A percentile compares a stretch with the other conserved stretches of the same genome.
Conservation (phyloP, 495 filamentous ascomycete species). For the Penicillium egyptiacum region DNA sequence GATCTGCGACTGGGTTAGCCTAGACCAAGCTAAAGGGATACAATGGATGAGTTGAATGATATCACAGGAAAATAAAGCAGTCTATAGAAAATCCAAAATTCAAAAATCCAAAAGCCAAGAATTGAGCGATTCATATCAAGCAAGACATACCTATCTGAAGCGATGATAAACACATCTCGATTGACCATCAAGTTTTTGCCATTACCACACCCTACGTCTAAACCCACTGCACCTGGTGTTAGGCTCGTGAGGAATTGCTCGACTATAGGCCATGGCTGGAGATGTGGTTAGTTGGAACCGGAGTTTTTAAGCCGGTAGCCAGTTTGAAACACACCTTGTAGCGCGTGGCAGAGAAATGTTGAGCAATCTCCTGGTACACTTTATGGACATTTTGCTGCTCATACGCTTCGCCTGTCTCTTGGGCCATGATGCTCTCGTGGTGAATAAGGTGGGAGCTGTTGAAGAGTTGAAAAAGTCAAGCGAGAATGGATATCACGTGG, state of each 20-base stretch:
- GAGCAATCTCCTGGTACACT: conserved; percentile 92
- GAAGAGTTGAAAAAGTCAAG: conserved; percentile 5
- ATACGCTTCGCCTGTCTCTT: conserved; percentile 50
- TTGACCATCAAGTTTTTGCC: conserved; percentile 91
- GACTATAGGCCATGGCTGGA: conserved; percentile 87
- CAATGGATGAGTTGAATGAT: conserved; percentile 13
- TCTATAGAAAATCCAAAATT: conserved; percentile 9
- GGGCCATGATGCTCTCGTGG: conserved; percentile 13
- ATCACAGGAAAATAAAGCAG: conserved; percentile 10
- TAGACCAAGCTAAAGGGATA: conserved; percentile 11
- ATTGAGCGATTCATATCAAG: background rate
- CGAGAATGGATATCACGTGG: conserved; percentile 11
- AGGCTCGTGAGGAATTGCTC: conserved; percentile 72
- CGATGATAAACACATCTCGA: conserved; percentile 75
- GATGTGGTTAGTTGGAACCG: conserved; percentile 8
- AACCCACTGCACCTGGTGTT: conserved; percentile 71
- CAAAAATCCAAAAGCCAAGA: conserved; percentile 18
- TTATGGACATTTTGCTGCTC: conserved; percentile 85
- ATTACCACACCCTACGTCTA: conserved; percentile 92
- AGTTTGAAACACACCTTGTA: conserved; percentile 65
- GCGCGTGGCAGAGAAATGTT: conserved; percentile 91
- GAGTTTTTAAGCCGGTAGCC: background rate
- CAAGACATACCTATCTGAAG: conserved; percentile 71
- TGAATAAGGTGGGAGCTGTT: background rate
- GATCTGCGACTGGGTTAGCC: conserved; percentile 51